Percentiles rank a stretch among this genome's conserved stretches.
These are phyloP conservation scores for Thinopyrum elongatum DNA, from an alignment of 176 grass and related monocot species.

Conservation along the genomic window DNA sequence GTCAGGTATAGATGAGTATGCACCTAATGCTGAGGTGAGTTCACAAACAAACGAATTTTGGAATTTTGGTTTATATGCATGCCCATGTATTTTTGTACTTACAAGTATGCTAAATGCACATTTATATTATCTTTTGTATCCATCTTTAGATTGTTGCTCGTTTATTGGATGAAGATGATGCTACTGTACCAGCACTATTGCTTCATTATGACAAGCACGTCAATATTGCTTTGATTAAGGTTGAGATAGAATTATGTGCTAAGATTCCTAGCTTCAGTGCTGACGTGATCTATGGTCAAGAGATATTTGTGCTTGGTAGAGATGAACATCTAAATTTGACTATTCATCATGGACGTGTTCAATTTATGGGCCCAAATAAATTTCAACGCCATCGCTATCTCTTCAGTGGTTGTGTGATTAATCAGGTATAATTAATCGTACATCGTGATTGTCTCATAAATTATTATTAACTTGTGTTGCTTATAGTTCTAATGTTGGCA, in stretches of 20 bases:
- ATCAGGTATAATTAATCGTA: not conserved
- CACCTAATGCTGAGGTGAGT: not conserved
- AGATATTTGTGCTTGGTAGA: not conserved
- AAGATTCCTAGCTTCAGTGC: not conserved
- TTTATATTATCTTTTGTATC: no score
- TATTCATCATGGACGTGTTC: not conserved
- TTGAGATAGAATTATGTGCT: not conserved
- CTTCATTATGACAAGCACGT: not conserved
- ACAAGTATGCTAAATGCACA: no score
- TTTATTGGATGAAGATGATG: not conserved
- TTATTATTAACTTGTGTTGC: not conserved
- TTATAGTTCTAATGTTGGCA: not conserved
- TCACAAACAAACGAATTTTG: not conserved
- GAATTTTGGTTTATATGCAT: no score
- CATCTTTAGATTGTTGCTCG: not conserved
- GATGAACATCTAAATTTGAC: not conserved
- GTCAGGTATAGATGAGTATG: not conserved
- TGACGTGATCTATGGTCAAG: not conserved
- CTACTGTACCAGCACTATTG: not conserved
- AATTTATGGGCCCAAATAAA: not conserved
- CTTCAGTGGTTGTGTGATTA: not conserved
- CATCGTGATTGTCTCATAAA: not conserved
- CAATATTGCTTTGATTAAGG: not conserved
- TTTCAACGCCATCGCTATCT: not conserved
- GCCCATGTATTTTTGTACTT: no score